phyloP scores from a whole-genome alignment of 148 eudicot genomes.

The Suaeda aralocaspica region DNA sequence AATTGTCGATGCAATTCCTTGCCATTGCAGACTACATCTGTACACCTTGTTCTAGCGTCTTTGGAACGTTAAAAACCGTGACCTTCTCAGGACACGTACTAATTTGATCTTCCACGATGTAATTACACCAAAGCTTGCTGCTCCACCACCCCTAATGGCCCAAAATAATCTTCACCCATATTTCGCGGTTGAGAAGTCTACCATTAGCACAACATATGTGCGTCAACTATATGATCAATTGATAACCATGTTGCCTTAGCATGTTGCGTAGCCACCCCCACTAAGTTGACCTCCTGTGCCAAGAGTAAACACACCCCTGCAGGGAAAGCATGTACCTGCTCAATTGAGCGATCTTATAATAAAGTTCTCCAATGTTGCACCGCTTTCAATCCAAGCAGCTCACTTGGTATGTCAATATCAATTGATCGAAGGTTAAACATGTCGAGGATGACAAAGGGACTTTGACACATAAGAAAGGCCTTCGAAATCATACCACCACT shows the following conservation, averaged over 20 bases:
- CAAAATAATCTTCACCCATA: conserved; percentile 41
- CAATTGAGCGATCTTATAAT: conserved; percentile 22
- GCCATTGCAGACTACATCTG: conserved; percentile 28
- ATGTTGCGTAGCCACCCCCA: conserved; percentile 34
- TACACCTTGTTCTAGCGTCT: conserved; percentile 22
- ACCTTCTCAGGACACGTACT: conserved; percentile 19
- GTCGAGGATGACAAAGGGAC: conserved; percentile 23
- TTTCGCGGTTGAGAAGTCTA: conserved; percentile 8
- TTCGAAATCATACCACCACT: background rate
- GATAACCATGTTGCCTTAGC: conserved; percentile 35
- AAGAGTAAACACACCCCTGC: conserved; percentile 28
- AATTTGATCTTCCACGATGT: conserved; percentile 31
- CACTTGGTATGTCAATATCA: conserved; percentile 18
- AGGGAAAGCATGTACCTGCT: conserved; percentile 31
- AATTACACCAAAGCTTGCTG: conserved; percentile 35
- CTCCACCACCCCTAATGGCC: conserved; percentile 42
- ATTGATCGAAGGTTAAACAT: conserved; percentile 31
- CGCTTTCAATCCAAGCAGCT: conserved; percentile 32
- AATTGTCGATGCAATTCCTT: conserved; percentile 15
- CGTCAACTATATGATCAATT: conserved; percentile 33
- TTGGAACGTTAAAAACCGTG: conserved; percentile 5
- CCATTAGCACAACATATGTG: conserved; percentile 31
- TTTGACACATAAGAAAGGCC: background rate
- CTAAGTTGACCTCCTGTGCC: conserved; percentile 34
- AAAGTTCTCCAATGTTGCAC: conserved; percentile 38